phyloP scores from a whole-genome alignment of 2,329 filamentous ascomycete genomes.

The Myriosclerotinia duriaeana region DNA sequence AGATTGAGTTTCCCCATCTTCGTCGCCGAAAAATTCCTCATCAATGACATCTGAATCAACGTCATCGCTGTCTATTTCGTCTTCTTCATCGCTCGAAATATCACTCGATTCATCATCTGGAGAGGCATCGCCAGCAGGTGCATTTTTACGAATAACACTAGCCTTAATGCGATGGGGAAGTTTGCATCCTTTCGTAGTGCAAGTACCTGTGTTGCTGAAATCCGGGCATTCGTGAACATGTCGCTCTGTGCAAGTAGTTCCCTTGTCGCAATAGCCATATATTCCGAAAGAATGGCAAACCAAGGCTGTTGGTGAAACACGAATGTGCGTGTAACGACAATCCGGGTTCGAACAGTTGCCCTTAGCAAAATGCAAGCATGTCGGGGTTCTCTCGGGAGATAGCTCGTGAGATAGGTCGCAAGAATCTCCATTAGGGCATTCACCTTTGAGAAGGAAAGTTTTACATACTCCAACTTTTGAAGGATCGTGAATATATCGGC shows the following conservation, averaged over 20 bases:
- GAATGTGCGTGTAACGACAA: conserved; percentile 84
- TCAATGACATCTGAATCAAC: conserved; percentile 71
- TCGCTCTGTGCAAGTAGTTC: conserved; percentile 71
- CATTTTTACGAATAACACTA: conserved; percentile 69
- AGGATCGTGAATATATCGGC: conserved; percentile 80
- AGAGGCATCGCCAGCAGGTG: conserved; percentile 44
- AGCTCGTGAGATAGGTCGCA: conserved; percentile 92
- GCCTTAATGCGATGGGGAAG: conserved; percentile 86
- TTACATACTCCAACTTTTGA: conserved; percentile 89
- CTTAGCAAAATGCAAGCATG: conserved; percentile 85
- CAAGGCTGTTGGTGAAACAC: conserved; percentile 70
- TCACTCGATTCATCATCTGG: conserved; percentile 58
- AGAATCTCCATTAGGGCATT: conserved; percentile 71
- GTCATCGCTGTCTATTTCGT: conserved; percentile 70
- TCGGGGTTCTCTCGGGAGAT: conserved; percentile 78
- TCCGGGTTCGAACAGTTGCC: conserved; percentile 84
- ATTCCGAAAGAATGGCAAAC: conserved; percentile 84
- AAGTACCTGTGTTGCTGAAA: conserved; percentile 86
- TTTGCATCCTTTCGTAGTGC: conserved; percentile 78
- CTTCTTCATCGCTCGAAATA: conserved; percentile 74
- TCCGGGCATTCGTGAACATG: conserved; percentile 94
- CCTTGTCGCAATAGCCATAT: conserved; percentile 85
- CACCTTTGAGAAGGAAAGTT: conserved; percentile 75
- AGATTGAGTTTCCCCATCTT: conserved; percentile 51
- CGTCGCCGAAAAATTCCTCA: conserved; percentile 62